A percentile compares a stretch with the other conserved stretches of the same genome.
phyloP scores from a whole-genome alignment of 179 eudicot genomes.

The Carnegiea gigantea region DNA sequence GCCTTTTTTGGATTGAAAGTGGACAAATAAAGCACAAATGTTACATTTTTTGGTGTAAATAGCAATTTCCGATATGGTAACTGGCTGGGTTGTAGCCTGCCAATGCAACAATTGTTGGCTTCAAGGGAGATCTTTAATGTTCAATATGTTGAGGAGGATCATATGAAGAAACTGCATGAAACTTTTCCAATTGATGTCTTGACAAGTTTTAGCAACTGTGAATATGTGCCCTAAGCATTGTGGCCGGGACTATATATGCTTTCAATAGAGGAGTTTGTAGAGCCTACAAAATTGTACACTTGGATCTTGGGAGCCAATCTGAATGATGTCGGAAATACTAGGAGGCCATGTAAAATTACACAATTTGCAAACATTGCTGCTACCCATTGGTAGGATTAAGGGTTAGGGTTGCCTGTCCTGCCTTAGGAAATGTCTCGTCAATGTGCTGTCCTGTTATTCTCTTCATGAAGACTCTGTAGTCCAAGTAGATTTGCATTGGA shows the following conservation, averaged over 20 bases:
- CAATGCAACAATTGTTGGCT: background rate
- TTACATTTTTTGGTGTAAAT: background rate
- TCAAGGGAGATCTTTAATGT: background rate
- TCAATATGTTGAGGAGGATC: background rate
- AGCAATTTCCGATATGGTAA: background rate
- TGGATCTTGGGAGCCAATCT: background rate
- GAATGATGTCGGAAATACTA: background rate
- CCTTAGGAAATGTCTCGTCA: background rate
- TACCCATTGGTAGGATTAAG: background rate
- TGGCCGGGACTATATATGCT: background rate
- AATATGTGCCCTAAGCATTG: background rate
- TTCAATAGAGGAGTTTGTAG: background rate
- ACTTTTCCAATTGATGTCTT: background rate
- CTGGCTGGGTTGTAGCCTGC: background rate
- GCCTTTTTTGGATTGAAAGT: background rate
- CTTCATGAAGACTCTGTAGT: background rate
- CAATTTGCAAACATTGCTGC: background rate
- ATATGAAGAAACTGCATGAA: background rate
- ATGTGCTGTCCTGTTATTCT: background rate
- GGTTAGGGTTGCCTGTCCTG: background rate
- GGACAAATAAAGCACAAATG: background rate
- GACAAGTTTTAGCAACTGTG: background rate
- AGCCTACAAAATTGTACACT: background rate
- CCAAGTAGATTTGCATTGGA: background rate
- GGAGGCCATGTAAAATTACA: background rate